A percentile compares a stretch with the other conserved stretches of the same genome.
Evolutionary conservation across 140 eudicot species (phyloP).

Genomic region (Flaveria floridana): DNA sequence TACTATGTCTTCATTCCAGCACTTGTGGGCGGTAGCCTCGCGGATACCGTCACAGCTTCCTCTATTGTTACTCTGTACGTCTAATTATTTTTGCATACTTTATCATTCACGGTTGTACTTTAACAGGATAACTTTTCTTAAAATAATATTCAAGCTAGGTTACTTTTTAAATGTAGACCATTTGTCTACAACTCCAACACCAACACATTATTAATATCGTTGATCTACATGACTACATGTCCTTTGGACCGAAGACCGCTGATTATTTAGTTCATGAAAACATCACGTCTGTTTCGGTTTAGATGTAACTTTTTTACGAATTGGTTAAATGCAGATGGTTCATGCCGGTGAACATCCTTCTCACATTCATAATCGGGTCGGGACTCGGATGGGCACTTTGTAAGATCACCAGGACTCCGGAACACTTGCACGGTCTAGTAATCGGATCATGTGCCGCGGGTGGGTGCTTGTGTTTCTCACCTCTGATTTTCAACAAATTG

Average conservation of each 20-base stretch:
- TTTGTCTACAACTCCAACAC: too few relatives aligned
- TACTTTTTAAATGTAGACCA: too few relatives aligned
- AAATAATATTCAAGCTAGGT: too few relatives aligned
- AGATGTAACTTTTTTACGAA: too few relatives aligned
- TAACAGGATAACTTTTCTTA: too few relatives aligned
- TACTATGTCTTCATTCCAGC: constrained; percentile 57
- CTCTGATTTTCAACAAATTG: neutral
- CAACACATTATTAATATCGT: too few relatives aligned
- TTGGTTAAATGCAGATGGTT: constrained; percentile 50
- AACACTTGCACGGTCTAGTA: constrained; percentile 61
- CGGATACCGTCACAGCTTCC: constrained; percentile 45
- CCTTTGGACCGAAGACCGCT: too few relatives aligned
- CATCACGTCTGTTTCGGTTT: too few relatives aligned
- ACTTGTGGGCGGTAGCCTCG: constrained; percentile 53
- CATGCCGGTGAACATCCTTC: constrained; percentile 59
- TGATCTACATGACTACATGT: too few relatives aligned
- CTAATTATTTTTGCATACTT: neutral
- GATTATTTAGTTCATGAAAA: too few relatives aligned
- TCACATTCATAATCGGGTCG: constrained; percentile 67
- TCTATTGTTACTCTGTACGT: constrained; percentile 48
- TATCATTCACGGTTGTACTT: too few relatives aligned
- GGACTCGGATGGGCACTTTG: constrained; percentile 63
- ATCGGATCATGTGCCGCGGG: constrained; percentile 64
- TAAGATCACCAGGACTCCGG: constrained; percentile 54
- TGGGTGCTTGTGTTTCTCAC: constrained; percentile 35